Evolutionary conservation across 352 stramenopile genomes (phyloP), one percentile per base, ranked within the genome.

Genomic region (Pythium sukuiense): DNA sequence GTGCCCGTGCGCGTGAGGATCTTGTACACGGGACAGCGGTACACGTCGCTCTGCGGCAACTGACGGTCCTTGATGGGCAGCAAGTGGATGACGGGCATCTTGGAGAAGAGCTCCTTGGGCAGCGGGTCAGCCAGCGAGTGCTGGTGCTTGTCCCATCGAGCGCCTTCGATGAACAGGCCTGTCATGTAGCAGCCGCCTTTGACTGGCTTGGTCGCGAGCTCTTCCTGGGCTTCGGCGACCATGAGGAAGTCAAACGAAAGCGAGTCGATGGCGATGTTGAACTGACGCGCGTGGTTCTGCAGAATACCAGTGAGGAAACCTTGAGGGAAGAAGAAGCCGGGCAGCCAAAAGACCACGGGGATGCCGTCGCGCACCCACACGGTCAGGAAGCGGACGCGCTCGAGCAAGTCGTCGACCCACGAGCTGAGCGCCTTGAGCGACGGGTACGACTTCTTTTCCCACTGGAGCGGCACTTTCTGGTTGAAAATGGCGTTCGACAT

Each of bases 11-110:
- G 78, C 24, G 88, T 97, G 52, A 98, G 82, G 45, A 98, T 96
- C 74, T 98, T 98, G 80, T 98, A 98, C 32, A 98, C 88, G 0
- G 95, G 95, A 48, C 92, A 98, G 24, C 91, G 89, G 56, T 98
- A 98, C 52, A 98, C 86, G 41, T 88, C 87, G 52, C 82, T 80
- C 26, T 85, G 81, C 1, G 89, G 84, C 0, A 79, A 76, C 63
- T 87, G 75, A 29, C 94, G 84, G 61, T 98, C 77, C 53, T 92
- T 77, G 35, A 83, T 79, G 8, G 90, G 90, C 48, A 94, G 85
- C 45, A 97, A 76, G 71, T 95, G 92, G 35, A 97, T 77, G 30
- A 96, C 88, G 1, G 95, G 93, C 79, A 98, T 92, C 39, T 89
- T 85, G 29, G 90, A 95, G 68, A 97, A 98, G 7, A 98, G 77